Evolutionary conservation across 306 rosid genomes (phyloP), one percentile per base, ranked within the genome.

Genomic region (Gastrolobium villosum): DNA sequence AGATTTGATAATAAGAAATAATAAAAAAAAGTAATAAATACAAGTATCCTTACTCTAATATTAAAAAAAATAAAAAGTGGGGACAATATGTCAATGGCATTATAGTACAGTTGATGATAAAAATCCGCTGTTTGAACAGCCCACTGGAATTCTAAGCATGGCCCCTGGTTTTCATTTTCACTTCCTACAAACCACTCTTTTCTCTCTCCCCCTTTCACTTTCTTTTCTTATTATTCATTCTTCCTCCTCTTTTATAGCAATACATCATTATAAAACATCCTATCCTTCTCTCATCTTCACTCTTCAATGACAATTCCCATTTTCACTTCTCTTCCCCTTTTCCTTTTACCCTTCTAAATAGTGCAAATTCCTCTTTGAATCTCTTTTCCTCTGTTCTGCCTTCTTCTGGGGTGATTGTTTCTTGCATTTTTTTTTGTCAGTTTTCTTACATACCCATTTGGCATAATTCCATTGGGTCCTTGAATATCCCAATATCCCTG

Each of bases 111-210:
- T 41, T 41, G 43, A 64, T 50, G 46, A 52, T 35, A 78, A 83
- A 20, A 89, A 92, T 81, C 93, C 86, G 89, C 93, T 82, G 85
- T 91, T 86, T 86, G 85, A 88, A 83, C 80, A 86, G 98, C 98
- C 97, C 98, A 90, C 90, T 81, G 96, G 91, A 94, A 89, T 65
- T 32, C 62, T 60, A 44, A 46, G 75, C 85, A 89, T 88, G 89
- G 98, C 98, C 96, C 97, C 96, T 89, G 98, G 98, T 94, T 94
- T 94, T 88, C 81, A 59, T 70, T 79, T 88, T 87, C 84, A 63
- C 87, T 82, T 56, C 70, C 60, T 84, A 46, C 80, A 69, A 82
- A 89, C 89, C 95, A 86, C 89, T 75, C 68, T 79, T 26, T 35
- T 81, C 82, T 84, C 80, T 83, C 74, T 71, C 74, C 72, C 72